These are phyloP conservation scores for Phoma sp. DNA, from an alignment of 2,329 filamentous ascomycete species.

Conservation along the genomic window DNA sequence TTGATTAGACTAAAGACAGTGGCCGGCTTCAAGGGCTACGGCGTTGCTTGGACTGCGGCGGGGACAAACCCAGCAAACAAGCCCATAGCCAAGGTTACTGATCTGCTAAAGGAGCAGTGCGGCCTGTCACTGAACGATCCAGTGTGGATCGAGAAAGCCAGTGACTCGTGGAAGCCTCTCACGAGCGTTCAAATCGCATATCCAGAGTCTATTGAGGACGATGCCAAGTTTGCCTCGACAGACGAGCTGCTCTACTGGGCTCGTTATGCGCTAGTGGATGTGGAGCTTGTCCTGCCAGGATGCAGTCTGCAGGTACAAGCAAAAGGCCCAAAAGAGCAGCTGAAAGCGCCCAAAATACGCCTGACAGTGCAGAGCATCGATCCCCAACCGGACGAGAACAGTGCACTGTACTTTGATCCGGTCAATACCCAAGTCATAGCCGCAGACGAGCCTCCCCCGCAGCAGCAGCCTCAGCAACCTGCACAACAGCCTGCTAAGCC, in stretches of 20 bases:
- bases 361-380: conserved; percentile 69
- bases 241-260: conserved; percentile 43
- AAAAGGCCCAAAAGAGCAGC: conserved; percentile 57
- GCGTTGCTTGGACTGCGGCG: conserved; percentile 68
- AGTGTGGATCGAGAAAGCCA: conserved; percentile 66
- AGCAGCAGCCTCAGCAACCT: conserved; percentile 2
- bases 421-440: conserved; percentile 32
- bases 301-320: conserved; percentile 70
- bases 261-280: conserved; percentile 55
- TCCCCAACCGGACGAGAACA: conserved; percentile 35
- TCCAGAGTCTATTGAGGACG: conserved; percentile 26
- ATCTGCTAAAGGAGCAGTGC: conserved; percentile 75
- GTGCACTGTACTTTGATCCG: conserved; percentile 42
- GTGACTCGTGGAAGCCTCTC: conserved; percentile 37
- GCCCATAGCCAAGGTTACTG: conserved; percentile 67
- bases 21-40: conserved; percentile 58
- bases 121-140: conserved; percentile 67
- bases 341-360: conserved; percentile 58
- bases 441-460: conserved; percentile 17
- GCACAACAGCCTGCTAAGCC: conserved; percentile 9
- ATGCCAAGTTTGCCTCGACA: conserved; percentile 30
- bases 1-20: conserved; percentile 60
- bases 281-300: conserved; percentile 74
- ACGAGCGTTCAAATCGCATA: conserved; percentile 39
- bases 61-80: conserved; percentile 52